Percentiles rank a stretch among this genome's conserved stretches.
These are phyloP conservation scores for Spathaspora arborariae DNA, from an alignment of 805 yeast species.

Conservation along the genomic window DNA sequence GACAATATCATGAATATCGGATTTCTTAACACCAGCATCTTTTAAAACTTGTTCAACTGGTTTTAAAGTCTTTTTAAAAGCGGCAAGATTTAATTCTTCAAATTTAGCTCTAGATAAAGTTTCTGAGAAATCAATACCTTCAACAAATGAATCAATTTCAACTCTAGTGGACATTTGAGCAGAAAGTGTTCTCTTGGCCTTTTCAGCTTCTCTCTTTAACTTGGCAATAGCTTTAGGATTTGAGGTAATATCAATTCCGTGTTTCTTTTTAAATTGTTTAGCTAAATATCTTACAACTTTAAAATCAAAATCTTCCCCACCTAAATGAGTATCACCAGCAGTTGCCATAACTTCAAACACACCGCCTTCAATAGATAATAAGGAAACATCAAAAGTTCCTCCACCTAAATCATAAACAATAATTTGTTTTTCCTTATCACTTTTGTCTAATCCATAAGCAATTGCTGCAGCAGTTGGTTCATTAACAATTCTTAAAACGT, in stretches of 20 bases:
- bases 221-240: conserved; percentile 43
- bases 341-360: conserved; percentile 47
- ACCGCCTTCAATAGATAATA: conserved; percentile 52
- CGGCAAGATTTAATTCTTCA: conserved; percentile 44
- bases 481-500: conserved; percentile 90
- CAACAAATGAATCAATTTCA: conserved; percentile 47
- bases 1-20: conserved; percentile 44
- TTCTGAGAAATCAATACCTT: conserved; percentile 46
- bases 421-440: conserved; percentile 51
- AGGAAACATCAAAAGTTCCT: conserved; percentile 74
- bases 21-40: conserved; percentile 43
- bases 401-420: conserved; percentile 50
- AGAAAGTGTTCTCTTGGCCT: conserved; percentile 47
- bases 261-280: conserved; percentile 44
- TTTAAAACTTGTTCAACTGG: conserved; percentile 46
- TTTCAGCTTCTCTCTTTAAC: conserved; percentile 47
- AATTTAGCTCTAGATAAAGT: conserved; percentile 45
- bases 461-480: conserved; percentile 89
- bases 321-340: conserved; percentile 50
- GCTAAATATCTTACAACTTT: conserved; percentile 41
- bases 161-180: conserved; percentile 40
- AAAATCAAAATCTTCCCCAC: conserved; percentile 49
- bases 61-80: conserved; percentile 43
- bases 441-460: conserved; percentile 54
- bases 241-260: conserved; percentile 37